phyloP scores from a whole-genome alignment of 2,329 filamentous ascomycete species.

The Colletotrichum gigasporum region DNA sequence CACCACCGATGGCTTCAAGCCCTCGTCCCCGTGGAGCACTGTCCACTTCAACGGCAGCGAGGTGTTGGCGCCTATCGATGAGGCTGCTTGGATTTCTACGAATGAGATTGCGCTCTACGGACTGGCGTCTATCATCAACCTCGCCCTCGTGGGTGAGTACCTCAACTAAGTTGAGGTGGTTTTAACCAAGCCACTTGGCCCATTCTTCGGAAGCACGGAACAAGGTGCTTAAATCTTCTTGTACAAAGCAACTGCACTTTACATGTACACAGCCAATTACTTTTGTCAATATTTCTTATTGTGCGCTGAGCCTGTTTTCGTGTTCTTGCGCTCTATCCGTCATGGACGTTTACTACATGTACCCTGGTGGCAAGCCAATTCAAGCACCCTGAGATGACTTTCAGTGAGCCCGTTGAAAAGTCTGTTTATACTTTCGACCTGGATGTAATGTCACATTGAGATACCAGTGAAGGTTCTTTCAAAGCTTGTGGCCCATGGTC shows the following conservation, averaged over 20 bases:
- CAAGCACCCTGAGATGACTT: no score
- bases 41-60: constrained; percentile 51
- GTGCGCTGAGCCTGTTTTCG: no score
- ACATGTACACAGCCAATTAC: background rate
- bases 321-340: no score
- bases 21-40: constrained; percentile 46
- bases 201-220: no score
- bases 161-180: background rate
- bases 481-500: no score
- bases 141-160: constrained; percentile 49
- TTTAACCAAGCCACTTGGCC: background rate
- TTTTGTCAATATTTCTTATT: background rate
- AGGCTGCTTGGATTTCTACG: constrained; percentile 66
- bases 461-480: no score
- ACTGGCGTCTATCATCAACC: constrained; percentile 63
- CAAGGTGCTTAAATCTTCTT: background rate
- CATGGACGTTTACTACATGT: no score
- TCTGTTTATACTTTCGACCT: no score
- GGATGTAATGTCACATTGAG: no score
- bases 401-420: no score
- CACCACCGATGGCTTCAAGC: constrained; percentile 53
- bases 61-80: constrained; percentile 58
- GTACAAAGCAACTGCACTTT: no score
- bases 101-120: constrained; percentile 68
- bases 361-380: no score